Percentiles rank a stretch among this genome's conserved stretches.
Evolutionary conservation across 176 grass and related monocot genomes (phyloP).

Genomic region (Cymbopogon citratus): DNA sequence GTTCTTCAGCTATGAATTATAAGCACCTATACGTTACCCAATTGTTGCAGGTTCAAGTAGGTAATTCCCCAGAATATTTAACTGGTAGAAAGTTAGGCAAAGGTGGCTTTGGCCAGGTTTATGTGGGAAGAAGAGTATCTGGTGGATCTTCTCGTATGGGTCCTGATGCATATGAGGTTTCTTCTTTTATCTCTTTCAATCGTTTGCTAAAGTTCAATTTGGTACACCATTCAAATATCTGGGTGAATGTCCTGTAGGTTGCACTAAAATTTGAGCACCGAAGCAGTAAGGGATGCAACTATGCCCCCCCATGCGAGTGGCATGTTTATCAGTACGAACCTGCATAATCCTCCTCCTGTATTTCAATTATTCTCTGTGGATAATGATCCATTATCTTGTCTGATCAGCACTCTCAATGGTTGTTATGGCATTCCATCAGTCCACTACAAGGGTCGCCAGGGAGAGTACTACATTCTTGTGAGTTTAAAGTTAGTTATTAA

Average conservation of each 20-base stretch:
- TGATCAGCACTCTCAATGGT: slow-evolving; percentile 62
- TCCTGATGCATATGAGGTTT: slow-evolving; percentile 85
- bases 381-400: slow-evolving; percentile 27
- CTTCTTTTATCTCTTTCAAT: slow-evolving; percentile 27
- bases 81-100: slow-evolving; percentile 83
- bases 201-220: neutral
- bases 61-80: slow-evolving; percentile 75
- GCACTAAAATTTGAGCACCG: slow-evolving; percentile 90
- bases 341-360: neutral
- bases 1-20: neutral
- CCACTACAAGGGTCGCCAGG: slow-evolving; percentile 82
- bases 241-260: slow-evolving; percentile 41
- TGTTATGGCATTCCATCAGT: slow-evolving; percentile 82
- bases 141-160: slow-evolving; percentile 59
- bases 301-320: slow-evolving; percentile 86
- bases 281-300: slow-evolving; percentile 77
- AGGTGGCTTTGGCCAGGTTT: slow-evolving; percentile 97
- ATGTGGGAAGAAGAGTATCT: slow-evolving; percentile 81
- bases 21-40: neutral
- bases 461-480: slow-evolving; percentile 76
- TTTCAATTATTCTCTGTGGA: slow-evolving; percentile 7
- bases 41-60: slow-evolving; percentile 76
- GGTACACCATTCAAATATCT: neutral
- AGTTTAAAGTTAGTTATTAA: slow-evolving; percentile 34
- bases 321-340: slow-evolving; percentile 73